Base-by-base conservation (phyloP, 2,329 filamentous ascomycete genomes). In the Hypoxylon sp. region DNA sequence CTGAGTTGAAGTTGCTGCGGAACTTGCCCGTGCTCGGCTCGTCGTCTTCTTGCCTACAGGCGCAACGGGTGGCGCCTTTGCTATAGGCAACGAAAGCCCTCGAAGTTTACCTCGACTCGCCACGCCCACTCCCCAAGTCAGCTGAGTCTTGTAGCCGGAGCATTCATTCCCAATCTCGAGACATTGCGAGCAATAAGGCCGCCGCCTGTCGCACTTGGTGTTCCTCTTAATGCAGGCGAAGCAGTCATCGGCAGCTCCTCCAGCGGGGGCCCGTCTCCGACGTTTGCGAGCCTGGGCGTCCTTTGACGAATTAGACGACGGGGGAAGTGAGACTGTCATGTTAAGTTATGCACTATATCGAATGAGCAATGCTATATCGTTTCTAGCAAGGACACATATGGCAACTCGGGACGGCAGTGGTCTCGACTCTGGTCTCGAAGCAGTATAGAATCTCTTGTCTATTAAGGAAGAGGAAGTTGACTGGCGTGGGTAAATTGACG, bases 51-150 rank as follows among this genome's bases (percentile, higher is more conserved):
- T 88, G 56, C 78, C 75, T 61, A 82, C 79, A 53, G 80, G 82
- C 46, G 83, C 79, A 73, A 87, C 86, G 0, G 87, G 86, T 21
- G 86, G 85, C 9, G 86, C 81, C 77, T 89, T 89, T 61, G 88
- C 89, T 68, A 91, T 86, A 64, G 89, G 89, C 63, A 97, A 84
- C 62, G 94, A 94, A 73, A 98, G 85, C 41, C 95, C 95, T 68
- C 95, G 89, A 70, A 98, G 89, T 84, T 98, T 98, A 77, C 95
- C 95, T 76, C 95, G 90, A 81, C 94, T 98, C 62, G 95, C 95
- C 65, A 98, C 95, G 56, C 95, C 95, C 51, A 98, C 93, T 45
- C 94, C 94, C 95, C 95, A 98, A 50, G 95, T 98, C 80, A 98
- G 86, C 74, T 95, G 94, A 14, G 95, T 98, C 83, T 97, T 97